Evolutionary conservation across 179 eudicot species (phyloP).

Genomic region (Actinidia polygama): DNA sequence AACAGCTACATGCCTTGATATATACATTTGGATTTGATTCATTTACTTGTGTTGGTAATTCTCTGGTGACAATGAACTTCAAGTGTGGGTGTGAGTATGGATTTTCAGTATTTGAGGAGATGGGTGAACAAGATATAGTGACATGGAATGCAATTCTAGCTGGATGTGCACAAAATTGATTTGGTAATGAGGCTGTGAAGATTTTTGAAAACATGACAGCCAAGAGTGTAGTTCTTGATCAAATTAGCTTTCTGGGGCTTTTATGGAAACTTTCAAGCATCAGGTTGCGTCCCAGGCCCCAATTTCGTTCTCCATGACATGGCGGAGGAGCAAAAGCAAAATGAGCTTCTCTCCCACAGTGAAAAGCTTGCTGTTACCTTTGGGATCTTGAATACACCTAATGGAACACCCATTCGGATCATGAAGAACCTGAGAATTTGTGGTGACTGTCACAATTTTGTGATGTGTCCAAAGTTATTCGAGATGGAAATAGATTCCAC

Average conservation of each 20-base stretch:
- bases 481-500: conserved; percentile 47
- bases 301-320: conserved; percentile 41
- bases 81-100: conserved; percentile 44
- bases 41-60: conserved; percentile 39
- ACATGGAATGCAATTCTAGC: conserved; percentile 55
- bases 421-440: conserved; percentile 50
- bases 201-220: conserved; percentile 40
- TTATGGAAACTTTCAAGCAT: conserved; percentile 9
- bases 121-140: conserved; percentile 42
- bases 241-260: conserved; percentile 40
- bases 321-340: conserved; percentile 50
- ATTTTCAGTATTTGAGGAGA: conserved; percentile 40
- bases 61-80: conserved; percentile 51
- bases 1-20: conserved; percentile 47
- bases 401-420: conserved; percentile 30
- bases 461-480: conserved; percentile 43
- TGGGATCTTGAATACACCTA: conserved; percentile 37
- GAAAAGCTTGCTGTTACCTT: conserved; percentile 51
- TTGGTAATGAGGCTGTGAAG: conserved; percentile 37
- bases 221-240: conserved; percentile 36
- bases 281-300: not conserved
- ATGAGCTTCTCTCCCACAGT: conserved; percentile 43
- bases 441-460: conserved; percentile 48
- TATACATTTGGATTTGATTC: conserved; percentile 44
- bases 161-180: conserved; percentile 51